Evolutionary conservation across 2,329 filamentous ascomycete species (phyloP).

Genomic region (Aspergillus ibericus): DNA sequence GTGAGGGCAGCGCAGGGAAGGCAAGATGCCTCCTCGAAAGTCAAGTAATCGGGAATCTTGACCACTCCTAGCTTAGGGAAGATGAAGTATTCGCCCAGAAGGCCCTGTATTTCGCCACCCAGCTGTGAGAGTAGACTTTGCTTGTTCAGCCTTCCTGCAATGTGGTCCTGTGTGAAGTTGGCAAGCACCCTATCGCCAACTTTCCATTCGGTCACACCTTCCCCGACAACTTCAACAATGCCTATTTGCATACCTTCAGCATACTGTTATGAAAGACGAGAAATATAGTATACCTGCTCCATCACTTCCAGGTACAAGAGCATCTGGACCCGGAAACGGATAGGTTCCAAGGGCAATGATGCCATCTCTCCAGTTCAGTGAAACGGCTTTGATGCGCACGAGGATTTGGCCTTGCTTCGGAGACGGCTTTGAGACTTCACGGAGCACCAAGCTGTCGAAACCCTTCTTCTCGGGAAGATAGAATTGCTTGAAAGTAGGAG

Average conservation of each 20-base stretch:
- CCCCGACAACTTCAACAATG: background rate
- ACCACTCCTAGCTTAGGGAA: constrained; percentile 5
- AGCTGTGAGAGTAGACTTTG: background rate
- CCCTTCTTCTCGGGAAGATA: too few species aligned
- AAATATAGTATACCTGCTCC: background rate
- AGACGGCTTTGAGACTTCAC: background rate
- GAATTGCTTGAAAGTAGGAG: too few species aligned
- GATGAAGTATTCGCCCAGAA: constrained; percentile 10
- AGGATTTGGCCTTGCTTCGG: constrained; percentile 4
- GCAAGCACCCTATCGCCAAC: constrained; percentile 3
- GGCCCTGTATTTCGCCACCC: constrained; percentile 4
- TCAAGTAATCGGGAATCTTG: constrained; percentile 6
- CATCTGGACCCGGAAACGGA: constrained; percentile 1
- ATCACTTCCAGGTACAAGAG: constrained; percentile 6
- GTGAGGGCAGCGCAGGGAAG: constrained; percentile 13
- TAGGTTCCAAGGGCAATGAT: constrained; percentile 3
- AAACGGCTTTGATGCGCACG: constrained; percentile 8
- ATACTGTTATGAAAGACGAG: background rate
- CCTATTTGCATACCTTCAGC: background rate
- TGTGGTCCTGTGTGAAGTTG: constrained; percentile 3
- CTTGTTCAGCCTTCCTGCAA: background rate
- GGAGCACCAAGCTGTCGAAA: too few species aligned
- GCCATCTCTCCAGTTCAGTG: constrained; percentile 8
- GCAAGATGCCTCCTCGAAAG: constrained; percentile 12
- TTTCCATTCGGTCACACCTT: constrained; percentile 1